A percentile compares a stretch with the other conserved stretches of the same genome.
phyloP scores from a whole-genome alignment of 169 alveolate genomes.

The Ichthyophthirius multifiliis region DNA sequence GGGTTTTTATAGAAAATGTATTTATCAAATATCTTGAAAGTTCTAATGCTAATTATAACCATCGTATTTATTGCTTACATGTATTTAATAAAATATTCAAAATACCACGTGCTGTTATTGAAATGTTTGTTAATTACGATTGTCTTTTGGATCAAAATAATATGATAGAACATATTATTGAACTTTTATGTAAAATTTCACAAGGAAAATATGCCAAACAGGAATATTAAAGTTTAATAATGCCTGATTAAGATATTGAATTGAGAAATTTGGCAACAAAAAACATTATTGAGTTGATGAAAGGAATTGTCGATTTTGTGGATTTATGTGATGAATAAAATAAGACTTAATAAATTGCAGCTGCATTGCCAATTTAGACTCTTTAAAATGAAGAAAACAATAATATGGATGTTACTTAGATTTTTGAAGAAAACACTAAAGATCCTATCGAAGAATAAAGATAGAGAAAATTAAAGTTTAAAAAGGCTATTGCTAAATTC shows the following conservation, averaged over 20 bases:
- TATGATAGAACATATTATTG: conserved; percentile 55
- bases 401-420: background rate
- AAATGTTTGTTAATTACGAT: conserved; percentile 85
- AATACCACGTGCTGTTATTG: conserved; percentile 61
- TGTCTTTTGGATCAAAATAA: conserved; percentile 66
- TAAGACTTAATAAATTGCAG: background rate
- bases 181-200: conserved; percentile 61
- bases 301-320: background rate
- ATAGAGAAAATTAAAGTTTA: conserved; percentile 61
- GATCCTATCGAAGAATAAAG: conserved; percentile 64
- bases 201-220: conserved; percentile 66
- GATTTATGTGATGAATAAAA: background rate
- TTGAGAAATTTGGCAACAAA: conserved; percentile 5
- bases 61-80: conserved; percentile 53
- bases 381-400: conserved; percentile 25
- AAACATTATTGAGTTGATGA: conserved; percentile 33
- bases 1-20: conserved; percentile 81
- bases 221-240: conserved; percentile 58
- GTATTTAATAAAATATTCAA: conserved; percentile 61
- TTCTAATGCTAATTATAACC: conserved; percentile 74
- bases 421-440: conserved; percentile 38
- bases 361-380: background rate
- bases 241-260: conserved; percentile 35
- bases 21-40: conserved; percentile 83
- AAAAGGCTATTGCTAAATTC: conserved; percentile 80